Conservation (phyloP, 176 grass and related monocot genomes). For the Elaeis guineensis region DNA sequence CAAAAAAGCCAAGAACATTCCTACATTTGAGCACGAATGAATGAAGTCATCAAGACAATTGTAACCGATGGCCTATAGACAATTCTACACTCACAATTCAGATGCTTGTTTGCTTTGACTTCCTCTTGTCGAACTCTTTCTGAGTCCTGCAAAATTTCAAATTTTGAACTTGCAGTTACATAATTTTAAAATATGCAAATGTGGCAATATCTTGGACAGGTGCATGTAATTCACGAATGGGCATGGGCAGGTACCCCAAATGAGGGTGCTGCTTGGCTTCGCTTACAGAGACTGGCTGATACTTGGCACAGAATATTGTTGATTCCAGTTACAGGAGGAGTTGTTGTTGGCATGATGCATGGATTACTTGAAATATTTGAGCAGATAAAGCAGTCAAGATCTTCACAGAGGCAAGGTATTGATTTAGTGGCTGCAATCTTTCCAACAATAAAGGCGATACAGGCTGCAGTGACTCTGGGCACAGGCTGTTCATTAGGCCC, state of each 20-base stretch:
- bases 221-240: constrained; percentile 96
- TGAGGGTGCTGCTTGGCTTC: constrained; percentile 91
- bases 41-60: too few relatives aligned
- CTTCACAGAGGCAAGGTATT: constrained; percentile 68
- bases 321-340: constrained; percentile 92
- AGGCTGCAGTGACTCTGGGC: constrained; percentile 83
- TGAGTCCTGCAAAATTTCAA: too few relatives aligned
- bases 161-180: too few relatives aligned
- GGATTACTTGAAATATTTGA: constrained; percentile 91
- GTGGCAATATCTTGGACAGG: constrained; percentile 33
- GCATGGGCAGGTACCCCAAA: constrained; percentile 96
- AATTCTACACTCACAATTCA: too few relatives aligned
- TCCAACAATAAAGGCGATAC: constrained; percentile 88
- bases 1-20: too few relatives aligned
- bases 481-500: constrained; percentile 92
- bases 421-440: constrained; percentile 68
- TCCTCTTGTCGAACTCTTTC: too few relatives aligned
- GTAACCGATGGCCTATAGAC: too few relatives aligned
- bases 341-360: constrained; percentile 99
- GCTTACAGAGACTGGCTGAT: constrained; percentile 80
- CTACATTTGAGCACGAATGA: too few relatives aligned
- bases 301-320: constrained; percentile 96
- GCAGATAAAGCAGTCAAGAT: constrained; percentile 77
- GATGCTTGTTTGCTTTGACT: too few relatives aligned
- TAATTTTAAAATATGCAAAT: too few relatives aligned